Evolutionary conservation across 148 eudicot species (phyloP).

Genomic region (Rhododendron henanense): DNA sequence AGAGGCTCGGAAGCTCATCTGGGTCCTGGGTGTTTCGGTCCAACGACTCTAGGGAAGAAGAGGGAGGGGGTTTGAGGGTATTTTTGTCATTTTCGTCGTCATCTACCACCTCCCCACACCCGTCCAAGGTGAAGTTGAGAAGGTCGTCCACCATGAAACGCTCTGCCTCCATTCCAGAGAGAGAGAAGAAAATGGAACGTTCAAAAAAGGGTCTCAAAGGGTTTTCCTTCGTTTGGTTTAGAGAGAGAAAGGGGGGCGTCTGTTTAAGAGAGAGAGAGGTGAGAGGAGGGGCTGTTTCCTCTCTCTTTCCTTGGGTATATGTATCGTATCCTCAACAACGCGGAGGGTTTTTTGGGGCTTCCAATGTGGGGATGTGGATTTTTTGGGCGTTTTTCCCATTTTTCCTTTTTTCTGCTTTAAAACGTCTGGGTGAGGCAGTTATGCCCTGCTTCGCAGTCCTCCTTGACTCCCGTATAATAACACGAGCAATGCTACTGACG

Average conservation of each 20-base stretch:
- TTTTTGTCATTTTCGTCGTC: conserved; percentile 23
- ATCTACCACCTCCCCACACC: conserved; percentile 29
- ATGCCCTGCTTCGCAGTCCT: not conserved
- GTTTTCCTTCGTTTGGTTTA: not conserved
- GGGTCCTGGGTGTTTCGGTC: conserved; percentile 3
- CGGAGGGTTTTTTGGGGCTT: conserved; percentile 7
- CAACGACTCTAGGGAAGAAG: conserved; percentile 4
- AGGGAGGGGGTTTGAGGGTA: conserved; percentile 20
- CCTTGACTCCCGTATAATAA: not conserved
- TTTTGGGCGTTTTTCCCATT: not conserved
- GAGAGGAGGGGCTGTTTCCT: not conserved
- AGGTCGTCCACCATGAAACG: conserved; percentile 42
- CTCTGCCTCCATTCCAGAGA: conserved; percentile 25
- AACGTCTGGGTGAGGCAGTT: not conserved
- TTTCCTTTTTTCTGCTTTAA: not conserved
- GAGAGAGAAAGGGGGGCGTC: not conserved
- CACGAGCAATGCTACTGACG: not conserved
- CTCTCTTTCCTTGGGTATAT: not conserved
- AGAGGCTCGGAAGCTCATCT: conserved; percentile 10
- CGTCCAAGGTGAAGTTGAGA: conserved; percentile 46
- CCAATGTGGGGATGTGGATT: conserved; percentile 12
- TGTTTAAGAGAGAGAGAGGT: conserved; percentile 16
- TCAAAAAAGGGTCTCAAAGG: not conserved
- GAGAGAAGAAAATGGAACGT: not conserved
- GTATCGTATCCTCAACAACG: conserved; percentile 7